These are phyloP conservation scores for Filobasidium uniguttulatum DNA, from an alignment of 1,284 basidiomycete species.

Conservation along the genomic window DNA sequence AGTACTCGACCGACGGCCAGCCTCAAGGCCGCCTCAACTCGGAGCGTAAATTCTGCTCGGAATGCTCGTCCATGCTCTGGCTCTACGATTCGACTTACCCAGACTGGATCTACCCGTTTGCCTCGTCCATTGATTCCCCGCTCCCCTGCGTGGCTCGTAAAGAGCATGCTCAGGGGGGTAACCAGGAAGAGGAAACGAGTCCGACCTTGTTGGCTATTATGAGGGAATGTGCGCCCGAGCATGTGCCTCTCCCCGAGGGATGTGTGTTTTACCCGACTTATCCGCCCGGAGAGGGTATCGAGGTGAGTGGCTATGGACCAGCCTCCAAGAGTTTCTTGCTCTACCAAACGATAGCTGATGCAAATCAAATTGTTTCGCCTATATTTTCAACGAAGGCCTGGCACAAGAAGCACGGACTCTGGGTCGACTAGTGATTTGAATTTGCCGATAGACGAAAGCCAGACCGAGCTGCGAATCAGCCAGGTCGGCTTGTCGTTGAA, in stretches of 20 bases:
- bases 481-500: too few relatives aligned
- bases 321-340: too few relatives aligned
- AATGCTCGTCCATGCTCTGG: constrained; percentile 36
- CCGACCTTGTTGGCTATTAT: constrained; percentile 22
- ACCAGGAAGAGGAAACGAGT: constrained; percentile 11
- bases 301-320: constrained; percentile 18
- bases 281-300: constrained; percentile 27
- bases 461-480: too few relatives aligned
- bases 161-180: constrained; percentile 1
- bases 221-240: constrained; percentile 25
- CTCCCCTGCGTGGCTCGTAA: constrained; percentile 14
- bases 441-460: too few relatives aligned
- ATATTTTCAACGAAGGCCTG: constrained; percentile 17
- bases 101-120: constrained; percentile 37
- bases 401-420: constrained; percentile 29
- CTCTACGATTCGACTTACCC: constrained; percentile 32
- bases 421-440: constrained; percentile 22
- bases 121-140: constrained; percentile 30
- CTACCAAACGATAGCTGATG: neutral
- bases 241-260: constrained; percentile 28
- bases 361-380: constrained; percentile 1
- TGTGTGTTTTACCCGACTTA: constrained; percentile 25
- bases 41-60: constrained; percentile 29
- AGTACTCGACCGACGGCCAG: constrained; percentile 29
- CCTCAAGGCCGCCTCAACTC: constrained; percentile 21